Base-by-base conservation (phyloP, 164 flowering plant species). In the Vitis rotundifolia region DNA sequence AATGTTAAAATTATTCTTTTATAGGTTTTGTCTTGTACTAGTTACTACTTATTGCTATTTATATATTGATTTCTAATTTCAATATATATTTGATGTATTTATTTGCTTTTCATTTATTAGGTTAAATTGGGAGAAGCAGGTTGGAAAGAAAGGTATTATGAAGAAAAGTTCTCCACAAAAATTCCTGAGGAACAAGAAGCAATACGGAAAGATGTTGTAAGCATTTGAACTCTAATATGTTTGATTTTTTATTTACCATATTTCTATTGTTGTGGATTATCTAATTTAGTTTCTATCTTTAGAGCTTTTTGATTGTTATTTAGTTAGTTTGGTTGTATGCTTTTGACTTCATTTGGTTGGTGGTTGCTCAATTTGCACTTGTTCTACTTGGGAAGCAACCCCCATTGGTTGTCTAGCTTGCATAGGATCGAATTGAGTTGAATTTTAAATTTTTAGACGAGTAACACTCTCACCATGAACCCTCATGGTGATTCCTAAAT, bases 81-180 rank as follows among this genome's bases (percentile, higher is more conserved):
- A 37, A 37, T 37, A 37, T 37, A 37, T 37, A 37, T 37, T 37
- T 37, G 7, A 37, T 63, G 9, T 58, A n/a, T 29, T n/a, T 60
- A 1, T 1, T 68, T 28, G 3, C 52, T 22, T 71, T 68, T 49
- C 22, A 31, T 51, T 66, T 75, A 37, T 44, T 68, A 95, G 99
- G 78, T 95, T 54, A 93, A 84, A 79, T 77, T 95, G 82, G 99
- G 99, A 64, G 90, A 84, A 68, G 84, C 97, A 3, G 99, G 99
- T 44, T 95, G 99, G 99, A 95, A 86, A 72, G 97, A 93, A 66
- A 86, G 98, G 82, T 95, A 95, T 61, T 95, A 95, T 75, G 91
- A 93, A 68, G 97, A 93, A 47, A 95, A 95, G 81, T 96, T 96
- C 66, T 84, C 84, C 75, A 88, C 90, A 62, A 81, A 68, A 63